Percentiles rank a stretch among this genome's conserved stretches.
These are phyloP conservation scores for Candida smagusa DNA, from an alignment of 1,139 yeast species.

Conservation along the genomic window DNA sequence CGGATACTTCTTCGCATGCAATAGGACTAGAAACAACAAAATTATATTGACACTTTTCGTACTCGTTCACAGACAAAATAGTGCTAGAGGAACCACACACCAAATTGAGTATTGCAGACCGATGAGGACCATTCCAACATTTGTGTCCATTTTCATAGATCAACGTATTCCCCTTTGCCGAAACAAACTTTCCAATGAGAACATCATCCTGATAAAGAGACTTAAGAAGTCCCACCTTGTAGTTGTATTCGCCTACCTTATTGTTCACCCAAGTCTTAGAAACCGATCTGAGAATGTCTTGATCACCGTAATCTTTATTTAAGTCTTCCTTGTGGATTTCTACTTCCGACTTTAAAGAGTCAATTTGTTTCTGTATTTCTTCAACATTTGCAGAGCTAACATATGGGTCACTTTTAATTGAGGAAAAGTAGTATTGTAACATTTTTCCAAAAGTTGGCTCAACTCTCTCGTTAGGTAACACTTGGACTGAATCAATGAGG, in stretches of 20 bases:
- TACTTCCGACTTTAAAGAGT: constrained; percentile 16
- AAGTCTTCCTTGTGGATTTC: constrained; percentile 34
- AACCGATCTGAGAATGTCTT: constrained; percentile 62
- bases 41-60: constrained; percentile 80
- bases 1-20: constrained; percentile 51
- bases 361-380: constrained; percentile 16
- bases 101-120: constrained; percentile 65
- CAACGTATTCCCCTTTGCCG: constrained; percentile 33
- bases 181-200: constrained; percentile 52
- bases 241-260: constrained; percentile 66
- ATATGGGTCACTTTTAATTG: not conserved
- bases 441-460: constrained; percentile 24
- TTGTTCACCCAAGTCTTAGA: constrained; percentile 47
- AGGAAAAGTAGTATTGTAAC: constrained; percentile 7
- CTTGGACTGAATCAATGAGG: not conserved
- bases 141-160: constrained; percentile 62
- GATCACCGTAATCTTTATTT: constrained; percentile 53
- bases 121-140: constrained; percentile 94
- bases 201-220: constrained; percentile 59
- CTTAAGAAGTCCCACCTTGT: constrained; percentile 59
- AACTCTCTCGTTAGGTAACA: not conserved
- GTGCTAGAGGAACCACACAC: constrained; percentile 62
- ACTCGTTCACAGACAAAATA: constrained; percentile 71
- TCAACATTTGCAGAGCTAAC: constrained; percentile 4
- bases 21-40: constrained; percentile 66